phyloP scores from a whole-genome alignment of 2,329 filamentous ascomycete species.

The Fusarium lyarnte region DNA sequence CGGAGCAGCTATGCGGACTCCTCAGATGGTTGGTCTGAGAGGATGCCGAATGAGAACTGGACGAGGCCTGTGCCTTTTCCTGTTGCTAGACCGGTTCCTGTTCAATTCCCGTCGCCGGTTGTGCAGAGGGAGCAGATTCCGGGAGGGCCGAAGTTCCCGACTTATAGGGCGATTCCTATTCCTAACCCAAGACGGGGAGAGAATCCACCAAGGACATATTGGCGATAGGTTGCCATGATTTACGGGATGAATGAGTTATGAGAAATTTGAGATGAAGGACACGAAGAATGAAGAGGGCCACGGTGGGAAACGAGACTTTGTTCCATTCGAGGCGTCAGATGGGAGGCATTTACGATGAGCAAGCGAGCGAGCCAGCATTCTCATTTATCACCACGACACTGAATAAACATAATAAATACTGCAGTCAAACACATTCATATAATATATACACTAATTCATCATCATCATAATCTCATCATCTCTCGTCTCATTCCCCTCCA shows the following conservation, averaged over 20 bases:
- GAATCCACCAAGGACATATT: slow-evolving; percentile 13
- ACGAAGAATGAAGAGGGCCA: neutral
- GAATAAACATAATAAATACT: neutral
- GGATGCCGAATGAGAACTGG: slow-evolving; percentile 11
- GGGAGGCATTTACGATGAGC: neutral
- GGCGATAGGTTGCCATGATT: neutral
- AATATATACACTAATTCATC: slow-evolving; percentile 8
- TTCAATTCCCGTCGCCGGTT: slow-evolving; percentile 31
- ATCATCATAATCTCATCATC: slow-evolving; percentile 13
- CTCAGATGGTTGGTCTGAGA: slow-evolving; percentile 23
- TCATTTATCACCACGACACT: neutral
- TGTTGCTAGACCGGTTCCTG: slow-evolving; percentile 7
- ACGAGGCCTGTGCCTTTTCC: slow-evolving; percentile 13
- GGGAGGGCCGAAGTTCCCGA: slow-evolving; percentile 48
- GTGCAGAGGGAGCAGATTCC: slow-evolving; percentile 43
- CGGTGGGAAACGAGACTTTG: too few species aligned
- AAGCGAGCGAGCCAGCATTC: slow-evolving; percentile 4
- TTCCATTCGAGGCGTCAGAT: neutral
- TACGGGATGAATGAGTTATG: too few species aligned
- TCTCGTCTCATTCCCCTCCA: neutral
- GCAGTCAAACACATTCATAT: neutral
- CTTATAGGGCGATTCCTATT: slow-evolving; percentile 48
- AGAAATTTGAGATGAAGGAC: neutral
- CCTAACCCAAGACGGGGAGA: slow-evolving; percentile 42
- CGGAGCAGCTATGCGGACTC: slow-evolving; percentile 27